Percentiles rank a stretch among this genome's conserved stretches.
phyloP scores from a whole-genome alignment of 805 yeast genomes.

The Saturnispora ahearnii region DNA sequence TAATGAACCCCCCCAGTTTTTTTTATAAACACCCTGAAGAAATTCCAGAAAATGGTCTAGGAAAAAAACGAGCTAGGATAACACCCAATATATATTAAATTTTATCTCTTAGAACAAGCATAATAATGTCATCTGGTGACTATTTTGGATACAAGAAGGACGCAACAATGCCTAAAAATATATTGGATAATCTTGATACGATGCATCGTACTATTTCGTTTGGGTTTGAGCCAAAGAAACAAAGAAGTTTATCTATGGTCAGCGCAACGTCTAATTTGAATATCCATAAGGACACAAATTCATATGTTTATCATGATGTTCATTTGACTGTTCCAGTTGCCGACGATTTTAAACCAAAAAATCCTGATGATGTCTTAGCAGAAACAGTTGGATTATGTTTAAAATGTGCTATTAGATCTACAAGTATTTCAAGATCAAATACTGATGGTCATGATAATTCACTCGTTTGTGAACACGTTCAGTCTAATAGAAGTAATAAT shows the following conservation, averaged over 20 bases:
- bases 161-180: neutral
- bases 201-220: conserved; percentile 6
- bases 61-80: neutral
- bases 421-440: conserved; percentile 1
- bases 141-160: conserved; percentile 1
- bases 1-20: neutral
- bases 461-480: neutral
- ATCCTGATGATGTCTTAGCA: conserved; percentile 13
- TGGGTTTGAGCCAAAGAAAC: conserved; percentile 3
- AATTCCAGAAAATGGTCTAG: neutral
- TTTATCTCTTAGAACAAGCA: too few species aligned
- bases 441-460: neutral
- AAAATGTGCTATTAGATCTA: conserved; percentile 9
- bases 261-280: neutral
- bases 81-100: neutral
- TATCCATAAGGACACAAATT: neutral
- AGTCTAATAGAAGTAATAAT: neutral
- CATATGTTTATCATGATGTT: conserved; percentile 18
- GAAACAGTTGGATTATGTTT: conserved; percentile 11
- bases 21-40: neutral
- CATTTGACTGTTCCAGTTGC: conserved; percentile 15
- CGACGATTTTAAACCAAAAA: conserved; percentile 16
- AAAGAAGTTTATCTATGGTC: conserved; percentile 1
- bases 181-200: neutral
- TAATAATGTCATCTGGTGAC: neutral